phyloP scores from a whole-genome alignment of 2,329 filamentous ascomycete genomes.

The Bipolaris oryzae region DNA sequence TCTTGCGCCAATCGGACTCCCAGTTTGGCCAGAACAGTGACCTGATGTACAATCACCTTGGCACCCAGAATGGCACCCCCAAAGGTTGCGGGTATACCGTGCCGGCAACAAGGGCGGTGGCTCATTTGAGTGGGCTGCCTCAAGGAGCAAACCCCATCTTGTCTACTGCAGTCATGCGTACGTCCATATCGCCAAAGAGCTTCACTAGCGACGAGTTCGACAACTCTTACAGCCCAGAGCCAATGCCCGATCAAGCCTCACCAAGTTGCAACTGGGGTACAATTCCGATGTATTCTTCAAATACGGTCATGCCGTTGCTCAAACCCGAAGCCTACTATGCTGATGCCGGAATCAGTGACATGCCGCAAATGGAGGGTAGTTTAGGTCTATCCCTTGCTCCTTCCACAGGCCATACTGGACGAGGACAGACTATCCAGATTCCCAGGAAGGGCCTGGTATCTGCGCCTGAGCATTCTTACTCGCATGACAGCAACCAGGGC shows the following conservation, averaged over 20 bases:
- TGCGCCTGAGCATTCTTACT: slow-evolving; percentile 15
- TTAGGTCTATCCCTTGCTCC: background rate
- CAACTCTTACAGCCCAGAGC: slow-evolving; percentile 15
- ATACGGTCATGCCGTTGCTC: background rate
- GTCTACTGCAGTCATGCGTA: slow-evolving; percentile 19
- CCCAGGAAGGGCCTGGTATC: background rate
- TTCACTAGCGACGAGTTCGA: slow-evolving; percentile 22
- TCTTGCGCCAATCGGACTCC: slow-evolving; percentile 10
- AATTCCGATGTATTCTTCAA: background rate
- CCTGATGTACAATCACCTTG: slow-evolving; percentile 12
- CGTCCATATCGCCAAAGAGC: slow-evolving; percentile 30
- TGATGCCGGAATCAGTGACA: background rate
- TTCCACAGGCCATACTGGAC: background rate
- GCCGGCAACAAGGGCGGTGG: slow-evolving; percentile 5
- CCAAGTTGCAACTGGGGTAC: slow-evolving; percentile 10
- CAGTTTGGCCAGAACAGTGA: slow-evolving; percentile 14
- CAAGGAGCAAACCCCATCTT: slow-evolving; percentile 1
- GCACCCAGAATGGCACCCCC: slow-evolving; percentile 3
- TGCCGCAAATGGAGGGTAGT: background rate
- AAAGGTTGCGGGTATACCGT: slow-evolving; percentile 12
- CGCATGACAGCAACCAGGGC: slow-evolving; percentile 14
- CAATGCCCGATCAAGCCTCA: slow-evolving; percentile 7
- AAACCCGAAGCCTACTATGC: background rate
- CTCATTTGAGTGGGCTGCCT: slow-evolving; percentile 1
- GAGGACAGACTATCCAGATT: background rate